Base-by-base conservation (phyloP, 2,329 filamentous ascomycete species). In the Cryphonectria radicalis region DNA sequence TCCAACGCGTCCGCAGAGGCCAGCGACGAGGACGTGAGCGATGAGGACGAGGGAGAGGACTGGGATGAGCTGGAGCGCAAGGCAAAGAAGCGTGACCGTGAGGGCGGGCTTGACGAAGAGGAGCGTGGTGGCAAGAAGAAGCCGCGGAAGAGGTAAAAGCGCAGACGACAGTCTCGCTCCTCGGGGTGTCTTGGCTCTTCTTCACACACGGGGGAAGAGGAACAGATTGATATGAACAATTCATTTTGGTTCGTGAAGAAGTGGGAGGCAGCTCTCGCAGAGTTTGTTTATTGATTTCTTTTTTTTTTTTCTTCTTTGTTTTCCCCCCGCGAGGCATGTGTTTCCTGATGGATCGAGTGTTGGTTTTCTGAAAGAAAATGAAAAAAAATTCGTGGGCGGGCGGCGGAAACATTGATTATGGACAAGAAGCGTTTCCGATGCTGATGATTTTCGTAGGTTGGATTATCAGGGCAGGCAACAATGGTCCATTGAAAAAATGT, bases 61-160 rank as follows among this genome's bases (percentile, higher is more conserved):
- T 98, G 95, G 95, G 95, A 98, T 79, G 94, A 97, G 81, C 80
- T 98, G 72, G 95, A 98, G 84, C 91, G 91, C 81, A 97, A 97
- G 85, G 95, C 92, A 3, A 93, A 91, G 84, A 94, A 95, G 82
- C 90, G 93, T 78, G 95, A 95, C 81, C 87, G 91, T 64, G 91
- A 90, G 79, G 81, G 80, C 69, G 84, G 81, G 0, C 83, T 93
- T 71, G 93, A 95, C 73, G 94, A 93, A 83, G 94, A 97, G 76
- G 92, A 94, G 74, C 80, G 92, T 85, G 85, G 76, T 85, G 91
- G 87, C 90, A 94, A 90, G 88, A 90, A 85, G 90, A 89, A 84
- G 90, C 69, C 32, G 68, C 62, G 55, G 64, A 72, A 63, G 37
- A 63, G 63, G 42, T 71, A 65, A 25, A 28, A 3, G 55, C 14